Base-by-base conservation (phyloP, 2,329 filamentous ascomycete species). In the Penicillium sp. region DNA sequence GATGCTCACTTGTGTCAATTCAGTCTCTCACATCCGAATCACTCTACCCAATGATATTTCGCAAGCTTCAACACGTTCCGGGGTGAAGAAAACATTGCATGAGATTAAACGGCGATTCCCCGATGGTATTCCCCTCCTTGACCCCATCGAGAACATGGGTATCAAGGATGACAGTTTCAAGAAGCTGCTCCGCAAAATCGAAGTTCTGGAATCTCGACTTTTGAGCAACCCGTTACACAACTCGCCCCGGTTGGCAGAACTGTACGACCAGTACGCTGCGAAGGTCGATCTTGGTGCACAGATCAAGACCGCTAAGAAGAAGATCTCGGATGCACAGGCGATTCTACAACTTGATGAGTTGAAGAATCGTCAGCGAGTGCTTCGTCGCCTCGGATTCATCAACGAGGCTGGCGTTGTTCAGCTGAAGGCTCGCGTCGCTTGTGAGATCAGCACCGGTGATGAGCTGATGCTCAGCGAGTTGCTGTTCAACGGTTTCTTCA, bases 401-500 rank as follows among this genome's bases (percentile, higher is more conserved):
- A 96, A 96, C 72, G 95, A 98, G 59, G 85, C 87, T 52, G 95
- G 98, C 73, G 93, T 99, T 1, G 93, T 99, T 9, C 90, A 98
- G 78, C 85, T 98, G 69, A 99, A 99, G 79, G 95, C 93, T 11
- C 91, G 96, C 55, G 96, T 98, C 3, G 95, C 95, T 2, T 99
- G 95, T 76, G 93, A 99, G 78, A 98, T 99, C 63, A 96, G 92
- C 61, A 96, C 93, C 0, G 95, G 93, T 35, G 95, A 99, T 70
- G 96, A 99, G 74, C 82, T 99, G 43, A 87, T 99, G 62, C 84
- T 99, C 5, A 92, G 91, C 13, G 95, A 99, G 75, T 82, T 99
- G 27, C 84, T 99, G 0, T 98, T 99, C 77, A 96, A 98, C 75
- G 87, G 93, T 39, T 98, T 97, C 83, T 99, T 99, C 84, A 99